These are phyloP conservation scores for Pythium scleroteichum DNA, from an alignment of 352 stramenopile genomes.

Conservation along the genomic window DNA sequence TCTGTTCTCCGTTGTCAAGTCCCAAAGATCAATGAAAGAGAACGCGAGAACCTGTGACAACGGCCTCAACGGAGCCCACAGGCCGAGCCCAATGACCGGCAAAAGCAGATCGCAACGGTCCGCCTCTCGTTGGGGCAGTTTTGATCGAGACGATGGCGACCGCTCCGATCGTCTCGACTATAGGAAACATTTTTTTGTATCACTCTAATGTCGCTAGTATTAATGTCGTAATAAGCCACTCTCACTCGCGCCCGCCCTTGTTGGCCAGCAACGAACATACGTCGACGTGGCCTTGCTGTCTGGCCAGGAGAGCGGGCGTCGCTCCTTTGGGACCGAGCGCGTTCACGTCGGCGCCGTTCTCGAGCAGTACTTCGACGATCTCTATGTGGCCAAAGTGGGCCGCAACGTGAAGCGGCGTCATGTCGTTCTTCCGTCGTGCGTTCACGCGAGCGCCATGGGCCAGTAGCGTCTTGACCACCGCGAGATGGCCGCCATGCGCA, in stretches of 20 bases:
- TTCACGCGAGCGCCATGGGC: constrained; percentile 10
- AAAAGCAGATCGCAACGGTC: too few species aligned
- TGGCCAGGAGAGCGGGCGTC: constrained; percentile 12
- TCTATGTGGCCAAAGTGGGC: constrained; percentile 20
- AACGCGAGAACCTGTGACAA: too few species aligned
- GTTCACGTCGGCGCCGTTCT: constrained; percentile 6
- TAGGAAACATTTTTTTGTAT: too few species aligned
- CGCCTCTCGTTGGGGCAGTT: too few species aligned
- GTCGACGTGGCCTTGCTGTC: constrained; percentile 13
- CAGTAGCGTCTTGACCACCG: constrained; percentile 9
- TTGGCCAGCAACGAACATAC: constrained; percentile 3
- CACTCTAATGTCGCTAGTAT: too few species aligned
- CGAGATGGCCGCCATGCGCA: constrained; percentile 14
- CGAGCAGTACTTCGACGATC: constrained; percentile 11
- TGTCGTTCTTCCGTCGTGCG: constrained; percentile 20
- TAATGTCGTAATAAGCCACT: too few species aligned
- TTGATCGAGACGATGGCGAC: too few species aligned
- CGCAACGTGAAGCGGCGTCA: constrained; percentile 24
- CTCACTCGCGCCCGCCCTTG: constrained; percentile 13
- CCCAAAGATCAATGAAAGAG: too few species aligned
- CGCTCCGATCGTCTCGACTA: too few species aligned
- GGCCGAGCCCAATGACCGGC: too few species aligned
- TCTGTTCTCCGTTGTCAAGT: too few species aligned
- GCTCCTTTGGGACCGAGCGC: constrained; percentile 2
- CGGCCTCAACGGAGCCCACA: too few species aligned